Evolutionary conservation across 805 yeast genomes (phyloP).

Genomic region (Cyberlindnera maclurae): DNA sequence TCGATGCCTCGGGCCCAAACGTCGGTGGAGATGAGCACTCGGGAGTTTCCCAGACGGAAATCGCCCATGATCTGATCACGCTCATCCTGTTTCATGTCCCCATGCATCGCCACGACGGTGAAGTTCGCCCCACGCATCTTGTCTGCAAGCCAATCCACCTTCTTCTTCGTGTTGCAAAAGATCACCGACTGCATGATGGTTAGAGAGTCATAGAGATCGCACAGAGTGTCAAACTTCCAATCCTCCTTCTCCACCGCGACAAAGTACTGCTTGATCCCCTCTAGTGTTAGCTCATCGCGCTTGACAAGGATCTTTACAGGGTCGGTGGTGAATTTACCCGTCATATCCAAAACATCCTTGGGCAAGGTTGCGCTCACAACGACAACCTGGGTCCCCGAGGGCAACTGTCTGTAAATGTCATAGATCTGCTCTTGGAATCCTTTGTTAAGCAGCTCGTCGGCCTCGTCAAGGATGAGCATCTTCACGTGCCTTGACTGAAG

Average conservation of each 20-base stretch:
- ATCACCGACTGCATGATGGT: constrained; percentile 97
- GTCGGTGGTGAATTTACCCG: constrained; percentile 84
- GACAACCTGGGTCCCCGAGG: constrained; percentile 85
- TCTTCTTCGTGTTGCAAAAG: constrained; percentile 93
- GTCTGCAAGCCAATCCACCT: constrained; percentile 85
- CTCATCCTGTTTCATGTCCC: constrained; percentile 93
- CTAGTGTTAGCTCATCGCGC: constrained; percentile 88
- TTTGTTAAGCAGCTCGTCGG: constrained; percentile 87
- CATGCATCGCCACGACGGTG: constrained; percentile 94
- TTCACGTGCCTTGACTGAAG: constrained; percentile 70
- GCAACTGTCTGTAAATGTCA: constrained; percentile 80
- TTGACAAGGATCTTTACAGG: constrained; percentile 93
- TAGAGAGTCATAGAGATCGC: constrained; percentile 91
- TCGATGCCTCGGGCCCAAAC: constrained; percentile 98
- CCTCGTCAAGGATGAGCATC: constrained; percentile 91
- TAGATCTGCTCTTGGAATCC: constrained; percentile 96
- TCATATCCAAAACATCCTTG: constrained; percentile 83
- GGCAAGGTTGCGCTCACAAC: constrained; percentile 94
- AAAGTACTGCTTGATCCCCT: constrained; percentile 90
- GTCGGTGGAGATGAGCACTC: constrained; percentile 93
- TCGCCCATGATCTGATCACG: constrained; percentile 94
- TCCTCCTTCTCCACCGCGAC: constrained; percentile 88
- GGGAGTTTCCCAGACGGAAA: constrained; percentile 87
- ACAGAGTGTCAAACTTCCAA: constrained; percentile 89
- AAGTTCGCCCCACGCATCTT: constrained; percentile 75